Conservation (phyloP, 2,329 filamentous ascomycete genomes). For the Coleophoma crateriformis region DNA sequence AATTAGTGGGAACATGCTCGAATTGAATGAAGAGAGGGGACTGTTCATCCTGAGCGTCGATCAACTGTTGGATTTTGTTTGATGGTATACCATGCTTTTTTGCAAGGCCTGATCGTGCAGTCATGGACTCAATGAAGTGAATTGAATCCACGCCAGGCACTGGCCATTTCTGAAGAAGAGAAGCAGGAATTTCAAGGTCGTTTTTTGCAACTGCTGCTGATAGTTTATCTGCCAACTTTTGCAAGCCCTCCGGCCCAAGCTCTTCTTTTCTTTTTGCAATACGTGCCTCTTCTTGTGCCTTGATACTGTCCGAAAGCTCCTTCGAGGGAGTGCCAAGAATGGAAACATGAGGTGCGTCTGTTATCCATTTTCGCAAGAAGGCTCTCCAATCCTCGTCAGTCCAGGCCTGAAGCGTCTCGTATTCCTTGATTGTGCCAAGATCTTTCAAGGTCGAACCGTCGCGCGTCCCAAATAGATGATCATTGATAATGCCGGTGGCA, state of each 20-base stretch:
- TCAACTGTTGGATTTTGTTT: constrained; percentile 67
- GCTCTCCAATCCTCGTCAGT: constrained; percentile 75
- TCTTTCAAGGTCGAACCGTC: constrained; percentile 72
- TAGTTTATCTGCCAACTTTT: constrained; percentile 67
- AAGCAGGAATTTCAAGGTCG: constrained; percentile 76
- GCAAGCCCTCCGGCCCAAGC: constrained; percentile 77
- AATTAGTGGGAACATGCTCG: constrained; percentile 88
- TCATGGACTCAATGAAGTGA: constrained; percentile 85
- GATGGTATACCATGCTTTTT: constrained; percentile 60
- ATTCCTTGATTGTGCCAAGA: constrained; percentile 50
- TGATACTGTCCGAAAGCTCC: constrained; percentile 73
- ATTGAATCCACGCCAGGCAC: constrained; percentile 87
- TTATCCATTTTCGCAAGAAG: constrained; percentile 79
- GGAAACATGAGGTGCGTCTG: constrained; percentile 80
- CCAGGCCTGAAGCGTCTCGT: constrained; percentile 72
- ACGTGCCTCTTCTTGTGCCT: constrained; percentile 72
- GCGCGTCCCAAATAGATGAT: constrained; percentile 84
- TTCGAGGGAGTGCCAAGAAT: constrained; percentile 83
- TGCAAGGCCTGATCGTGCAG: constrained; percentile 77
- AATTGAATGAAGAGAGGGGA: constrained; percentile 93
- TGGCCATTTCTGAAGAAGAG: constrained; percentile 73
- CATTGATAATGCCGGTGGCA: constrained; percentile 78
- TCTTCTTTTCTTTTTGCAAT: constrained; percentile 73
- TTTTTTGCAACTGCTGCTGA: constrained; percentile 84
- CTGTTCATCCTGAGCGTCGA: constrained; percentile 61